Conservation (phyloP, 2,329 filamentous ascomycete genomes). For the Waltergamsia citrina region DNA sequence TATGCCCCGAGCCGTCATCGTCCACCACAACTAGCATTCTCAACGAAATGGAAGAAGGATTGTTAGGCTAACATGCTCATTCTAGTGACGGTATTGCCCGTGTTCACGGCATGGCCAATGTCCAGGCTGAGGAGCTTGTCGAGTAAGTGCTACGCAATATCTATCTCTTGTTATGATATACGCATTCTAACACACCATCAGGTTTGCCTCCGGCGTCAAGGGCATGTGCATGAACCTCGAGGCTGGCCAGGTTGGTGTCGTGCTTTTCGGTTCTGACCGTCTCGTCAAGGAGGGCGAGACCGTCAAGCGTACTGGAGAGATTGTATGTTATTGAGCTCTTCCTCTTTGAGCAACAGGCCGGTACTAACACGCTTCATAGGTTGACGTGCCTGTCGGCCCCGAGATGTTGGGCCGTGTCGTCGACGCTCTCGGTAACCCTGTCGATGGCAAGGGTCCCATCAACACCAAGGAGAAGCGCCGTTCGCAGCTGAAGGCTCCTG, state of each 20-base stretch:
- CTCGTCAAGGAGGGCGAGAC: conserved; percentile 99
- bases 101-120: conserved; percentile 99
- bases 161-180: not conserved
- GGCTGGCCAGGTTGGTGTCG: conserved; percentile 99
- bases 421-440: conserved; percentile 97
- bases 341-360: too few species aligned
- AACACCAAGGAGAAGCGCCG: conserved; percentile 86
- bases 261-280: conserved; percentile 99
- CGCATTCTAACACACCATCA: conserved; percentile 22
- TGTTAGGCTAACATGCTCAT: conserved; percentile 23
- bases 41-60: not conserved
- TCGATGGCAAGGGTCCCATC: conserved; percentile 97
- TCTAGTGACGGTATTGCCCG: conserved; percentile 98
- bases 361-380: conserved; percentile 42
- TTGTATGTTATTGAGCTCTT: too few species aligned
- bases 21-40: not conserved
- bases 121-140: conserved; percentile 99
- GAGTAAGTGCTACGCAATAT: conserved; percentile 55
- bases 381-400: conserved; percentile 89
- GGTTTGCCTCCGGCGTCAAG: conserved; percentile 99
- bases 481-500: conserved; percentile 97
- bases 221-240: conserved; percentile 99
- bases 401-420: conserved; percentile 96
- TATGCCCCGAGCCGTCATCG: not conserved
- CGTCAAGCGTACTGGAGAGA: conserved; percentile 98